Conservation (phyloP, 1,139 yeast genomes). For the Blastobotrys proliferans region DNA sequence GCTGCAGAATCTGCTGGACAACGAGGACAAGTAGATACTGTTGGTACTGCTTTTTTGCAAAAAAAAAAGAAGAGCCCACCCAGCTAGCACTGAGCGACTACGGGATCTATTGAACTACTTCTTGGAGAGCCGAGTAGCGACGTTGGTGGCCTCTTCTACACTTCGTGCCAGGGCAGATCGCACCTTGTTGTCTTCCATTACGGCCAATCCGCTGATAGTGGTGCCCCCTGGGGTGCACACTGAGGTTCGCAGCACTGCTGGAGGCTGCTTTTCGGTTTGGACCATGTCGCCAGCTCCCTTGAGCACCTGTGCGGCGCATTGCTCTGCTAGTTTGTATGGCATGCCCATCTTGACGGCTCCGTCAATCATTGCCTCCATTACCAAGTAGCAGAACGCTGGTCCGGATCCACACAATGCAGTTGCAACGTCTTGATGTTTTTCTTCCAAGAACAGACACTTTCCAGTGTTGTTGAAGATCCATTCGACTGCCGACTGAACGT, state of each 20-base stretch:
- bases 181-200: conserved; percentile 87
- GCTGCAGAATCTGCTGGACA: not conserved
- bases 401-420: conserved; percentile 96
- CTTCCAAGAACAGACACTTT: conserved; percentile 40
- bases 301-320: conserved; percentile 92
- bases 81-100: not conserved
- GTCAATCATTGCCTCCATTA: conserved; percentile 89
- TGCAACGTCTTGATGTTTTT: conserved; percentile 94
- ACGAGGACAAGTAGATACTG: not conserved
- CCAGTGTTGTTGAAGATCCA: conserved; percentile 61
- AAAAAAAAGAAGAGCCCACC: not conserved
- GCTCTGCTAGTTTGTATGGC: conserved; percentile 76
- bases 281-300: conserved; percentile 97
- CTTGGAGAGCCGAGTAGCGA: conserved; percentile 72
- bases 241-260: conserved; percentile 82
- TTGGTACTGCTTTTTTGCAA: not conserved
- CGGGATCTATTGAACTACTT: conserved; percentile 12
- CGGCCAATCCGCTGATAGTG: conserved; percentile 91
- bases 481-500: conserved; percentile 49
- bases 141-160: conserved; percentile 82
- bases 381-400: conserved; percentile 86
- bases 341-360: conserved; percentile 96
- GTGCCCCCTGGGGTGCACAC: conserved; percentile 99
- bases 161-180: conserved; percentile 86
- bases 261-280: conserved; percentile 70